phyloP scores from a whole-genome alignment of 2,329 filamentous ascomycete species.

The Emmonsiellopsis sp. region DNA sequence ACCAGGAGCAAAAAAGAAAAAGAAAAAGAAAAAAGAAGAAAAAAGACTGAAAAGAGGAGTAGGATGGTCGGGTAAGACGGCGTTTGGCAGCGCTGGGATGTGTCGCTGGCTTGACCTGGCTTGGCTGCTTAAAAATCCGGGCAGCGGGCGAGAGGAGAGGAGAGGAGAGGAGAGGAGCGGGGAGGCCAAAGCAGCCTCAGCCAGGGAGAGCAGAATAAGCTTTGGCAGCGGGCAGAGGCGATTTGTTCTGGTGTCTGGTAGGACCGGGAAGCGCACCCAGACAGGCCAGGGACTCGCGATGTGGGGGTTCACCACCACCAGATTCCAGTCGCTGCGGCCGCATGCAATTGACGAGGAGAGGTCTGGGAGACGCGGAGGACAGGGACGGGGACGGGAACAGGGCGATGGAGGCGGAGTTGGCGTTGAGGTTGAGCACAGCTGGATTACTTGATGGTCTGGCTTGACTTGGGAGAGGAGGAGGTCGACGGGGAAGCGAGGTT shows the following conservation, averaged over 20 bases:
- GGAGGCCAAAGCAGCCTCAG: constrained; percentile 6
- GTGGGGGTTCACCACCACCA: background rate
- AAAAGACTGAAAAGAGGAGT: background rate
- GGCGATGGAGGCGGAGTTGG: no score
- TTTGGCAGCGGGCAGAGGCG: no score
- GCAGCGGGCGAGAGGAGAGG: background rate
- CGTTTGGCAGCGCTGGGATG: no score
- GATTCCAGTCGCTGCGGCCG: no score
- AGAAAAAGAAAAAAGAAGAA: background rate
- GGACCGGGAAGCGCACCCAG: background rate
- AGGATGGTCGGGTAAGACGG: background rate
- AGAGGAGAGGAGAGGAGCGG: background rate
- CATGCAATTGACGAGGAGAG: no score
- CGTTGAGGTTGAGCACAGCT: no score
- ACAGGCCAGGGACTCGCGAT: background rate
- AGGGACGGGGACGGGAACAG: no score
- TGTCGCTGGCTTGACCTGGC: no score
- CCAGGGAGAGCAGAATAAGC: constrained; percentile 3
- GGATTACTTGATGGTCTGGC: no score
- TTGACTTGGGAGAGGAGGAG: no score
- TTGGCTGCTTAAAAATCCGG: background rate
- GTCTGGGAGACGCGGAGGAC: no score
- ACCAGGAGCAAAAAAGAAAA: background rate
- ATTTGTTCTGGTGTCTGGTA: background rate
- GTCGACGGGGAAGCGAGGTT: no score